Evolutionary conservation across 768 basidiomycete genomes (phyloP).

Genomic region (Dioszegia hungarica): DNA sequence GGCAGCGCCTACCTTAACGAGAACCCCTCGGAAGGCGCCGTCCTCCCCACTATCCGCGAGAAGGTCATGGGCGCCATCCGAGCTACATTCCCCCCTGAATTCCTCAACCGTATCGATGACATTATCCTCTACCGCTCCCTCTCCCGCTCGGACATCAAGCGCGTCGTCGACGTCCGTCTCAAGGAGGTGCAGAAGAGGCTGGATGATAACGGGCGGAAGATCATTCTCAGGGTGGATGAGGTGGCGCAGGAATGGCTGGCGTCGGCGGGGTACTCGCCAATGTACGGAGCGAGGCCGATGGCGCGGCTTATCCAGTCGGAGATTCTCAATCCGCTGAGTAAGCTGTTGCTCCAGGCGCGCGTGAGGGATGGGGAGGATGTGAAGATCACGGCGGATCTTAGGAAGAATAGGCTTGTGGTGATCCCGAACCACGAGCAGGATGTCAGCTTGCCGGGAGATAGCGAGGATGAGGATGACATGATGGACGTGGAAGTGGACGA

Average conservation of each 20-base stretch:
- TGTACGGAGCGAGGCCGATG: slow-evolving; percentile 87
- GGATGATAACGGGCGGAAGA: slow-evolving; percentile 62
- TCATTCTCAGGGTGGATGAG: slow-evolving; percentile 70
- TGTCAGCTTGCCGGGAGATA: slow-evolving; percentile 32
- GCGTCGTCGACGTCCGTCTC: slow-evolving; percentile 84
- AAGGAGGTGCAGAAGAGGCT: slow-evolving; percentile 80
- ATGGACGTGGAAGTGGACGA: slow-evolving; percentile 65
- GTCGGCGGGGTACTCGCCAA: slow-evolving; percentile 51
- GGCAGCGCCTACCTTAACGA: slow-evolving; percentile 51
- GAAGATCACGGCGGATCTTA: slow-evolving; percentile 70
- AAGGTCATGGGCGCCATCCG: slow-evolving; percentile 50
- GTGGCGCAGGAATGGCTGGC: slow-evolving; percentile 59
- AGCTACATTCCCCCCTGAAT: slow-evolving; percentile 51
- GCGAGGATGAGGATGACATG: slow-evolving; percentile 54
- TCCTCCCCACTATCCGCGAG: slow-evolving; percentile 39
- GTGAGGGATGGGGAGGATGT: slow-evolving; percentile 77
- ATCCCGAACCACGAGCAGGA: slow-evolving; percentile 69
- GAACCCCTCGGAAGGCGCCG: slow-evolving; percentile 47
- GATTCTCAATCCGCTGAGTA: slow-evolving; percentile 82
- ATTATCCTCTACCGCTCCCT: slow-evolving; percentile 64
- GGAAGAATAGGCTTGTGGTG: slow-evolving; percentile 70
- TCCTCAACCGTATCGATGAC: slow-evolving; percentile 50
- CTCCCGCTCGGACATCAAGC: slow-evolving; percentile 68
- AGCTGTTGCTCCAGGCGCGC: slow-evolving; percentile 74
- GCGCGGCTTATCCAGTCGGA: slow-evolving; percentile 88